phyloP scores from a whole-genome alignment of 1,139 yeast species.

The Pichia sp. region DNA sequence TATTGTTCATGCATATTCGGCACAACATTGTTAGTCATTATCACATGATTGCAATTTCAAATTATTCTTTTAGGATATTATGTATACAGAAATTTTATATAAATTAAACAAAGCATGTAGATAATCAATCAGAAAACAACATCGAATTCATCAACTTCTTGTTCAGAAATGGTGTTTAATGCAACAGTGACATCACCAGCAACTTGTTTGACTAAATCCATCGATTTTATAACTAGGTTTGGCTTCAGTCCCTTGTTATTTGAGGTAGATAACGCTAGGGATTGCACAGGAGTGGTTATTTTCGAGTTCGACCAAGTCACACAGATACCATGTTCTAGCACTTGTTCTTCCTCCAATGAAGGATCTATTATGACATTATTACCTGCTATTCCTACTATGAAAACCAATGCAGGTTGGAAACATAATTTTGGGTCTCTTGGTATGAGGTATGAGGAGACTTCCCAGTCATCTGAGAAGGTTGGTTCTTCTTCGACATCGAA shows the following conservation, averaged over 20 bases:
- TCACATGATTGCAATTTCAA: neutral
- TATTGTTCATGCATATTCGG: conserved; percentile 85
- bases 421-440: conserved; percentile 25
- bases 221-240: conserved; percentile 31
- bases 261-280: conserved; percentile 46
- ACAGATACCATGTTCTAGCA: conserved; percentile 77
- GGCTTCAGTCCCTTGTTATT: conserved; percentile 33
- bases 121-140: conserved; percentile 19
- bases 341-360: conserved; percentile 79
- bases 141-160: conserved; percentile 29
- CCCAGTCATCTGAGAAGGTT: conserved; percentile 88
- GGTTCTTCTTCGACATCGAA: conserved; percentile 80
- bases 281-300: conserved; percentile 63
- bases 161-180: conserved; percentile 29
- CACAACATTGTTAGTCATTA: conserved; percentile 62
- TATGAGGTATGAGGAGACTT: conserved; percentile 48
- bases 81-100: neutral
- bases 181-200: conserved; percentile 34
- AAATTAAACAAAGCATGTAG: neutral
- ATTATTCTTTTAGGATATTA: neutral
- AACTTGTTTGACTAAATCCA: conserved; percentile 31
- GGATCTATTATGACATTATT: conserved; percentile 74
- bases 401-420: conserved; percentile 71
- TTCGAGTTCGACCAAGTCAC: conserved; percentile 66
- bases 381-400: conserved; percentile 76